phyloP scores from a whole-genome alignment of 345 rosid genomes.

The Streptanthus diversifolius region DNA sequence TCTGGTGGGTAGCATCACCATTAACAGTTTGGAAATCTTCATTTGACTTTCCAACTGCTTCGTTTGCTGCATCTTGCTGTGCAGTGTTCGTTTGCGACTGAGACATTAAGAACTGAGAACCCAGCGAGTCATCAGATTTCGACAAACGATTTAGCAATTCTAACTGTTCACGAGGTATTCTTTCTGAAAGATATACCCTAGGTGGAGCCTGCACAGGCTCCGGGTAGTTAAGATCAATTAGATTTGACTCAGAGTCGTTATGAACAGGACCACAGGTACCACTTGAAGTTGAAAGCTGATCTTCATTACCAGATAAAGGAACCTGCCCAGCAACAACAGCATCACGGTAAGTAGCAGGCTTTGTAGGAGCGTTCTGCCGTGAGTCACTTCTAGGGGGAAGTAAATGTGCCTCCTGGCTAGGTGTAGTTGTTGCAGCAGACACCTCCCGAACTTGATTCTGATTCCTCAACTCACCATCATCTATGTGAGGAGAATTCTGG shows the following conservation, averaged over 20 bases:
- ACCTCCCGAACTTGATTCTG: slow-evolving; percentile 38
- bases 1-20: slow-evolving; percentile 42
- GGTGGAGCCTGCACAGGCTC: slow-evolving; percentile 47
- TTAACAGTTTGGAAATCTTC: slow-evolving; percentile 38
- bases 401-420: slow-evolving; percentile 36
- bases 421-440: slow-evolving; percentile 32
- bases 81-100: slow-evolving; percentile 43
- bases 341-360: slow-evolving; percentile 41
- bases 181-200: slow-evolving; percentile 70
- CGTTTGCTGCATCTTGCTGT: slow-evolving; percentile 42
- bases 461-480: slow-evolving; percentile 41
- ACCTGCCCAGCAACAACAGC: slow-evolving; percentile 38
- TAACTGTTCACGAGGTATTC: slow-evolving; percentile 62
- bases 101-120: slow-evolving; percentile 58
- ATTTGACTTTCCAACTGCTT: slow-evolving; percentile 42
- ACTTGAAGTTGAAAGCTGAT: slow-evolving; percentile 41
- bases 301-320: slow-evolving; percentile 46
- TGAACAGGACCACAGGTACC: slow-evolving; percentile 37
- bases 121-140: slow-evolving; percentile 71
- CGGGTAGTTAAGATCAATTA: slow-evolving; percentile 46
- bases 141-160: slow-evolving; percentile 64
- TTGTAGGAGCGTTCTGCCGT: slow-evolving; percentile 29
- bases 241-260: slow-evolving; percentile 47
- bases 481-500: slow-evolving; percentile 33
- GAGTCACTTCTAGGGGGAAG: slow-evolving; percentile 32